Conservation (phyloP, 179 eudicot species). For the Vitellaria paradoxa region DNA sequence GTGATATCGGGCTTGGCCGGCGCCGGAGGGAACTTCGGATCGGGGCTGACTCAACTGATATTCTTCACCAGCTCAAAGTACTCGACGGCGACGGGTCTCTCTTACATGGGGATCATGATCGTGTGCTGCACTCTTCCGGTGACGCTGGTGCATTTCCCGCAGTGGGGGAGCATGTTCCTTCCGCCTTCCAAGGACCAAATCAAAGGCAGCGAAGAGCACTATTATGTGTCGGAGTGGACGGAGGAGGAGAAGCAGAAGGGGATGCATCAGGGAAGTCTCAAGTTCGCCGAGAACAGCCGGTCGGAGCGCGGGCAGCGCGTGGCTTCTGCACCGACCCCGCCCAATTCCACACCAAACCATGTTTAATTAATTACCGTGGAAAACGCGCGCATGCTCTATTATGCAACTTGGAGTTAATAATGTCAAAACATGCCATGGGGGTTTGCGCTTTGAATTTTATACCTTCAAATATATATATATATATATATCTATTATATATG, state of each 20-base stretch:
- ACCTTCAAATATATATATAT: too few species aligned
- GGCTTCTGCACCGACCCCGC: slow-evolving; percentile 22
- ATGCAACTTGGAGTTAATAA: too few species aligned
- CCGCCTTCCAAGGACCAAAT: slow-evolving; percentile 21
- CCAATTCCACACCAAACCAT: slow-evolving; percentile 16
- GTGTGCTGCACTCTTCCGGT: slow-evolving; percentile 33
- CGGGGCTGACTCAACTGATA: slow-evolving; percentile 35
- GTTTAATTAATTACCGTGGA: not conserved
- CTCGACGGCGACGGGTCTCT: slow-evolving; percentile 28
- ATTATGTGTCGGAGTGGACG: slow-evolving; percentile 29
- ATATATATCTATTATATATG: too few species aligned
- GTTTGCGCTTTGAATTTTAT: too few species aligned
- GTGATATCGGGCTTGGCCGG: slow-evolving; percentile 44
- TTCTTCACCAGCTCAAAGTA: slow-evolving; percentile 32
- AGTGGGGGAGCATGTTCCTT: slow-evolving; percentile 47
- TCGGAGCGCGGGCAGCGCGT: slow-evolving; percentile 29
- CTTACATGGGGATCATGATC: slow-evolving; percentile 37
- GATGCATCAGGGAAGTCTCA: slow-evolving; percentile 31
- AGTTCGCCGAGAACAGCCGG: slow-evolving; percentile 37
- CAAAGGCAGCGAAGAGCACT: slow-evolving; percentile 26
- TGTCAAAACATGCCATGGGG: too few species aligned
- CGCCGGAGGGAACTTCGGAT: slow-evolving; percentile 41
- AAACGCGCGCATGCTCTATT: too few species aligned
- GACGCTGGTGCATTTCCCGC: slow-evolving; percentile 39
- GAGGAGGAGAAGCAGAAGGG: slow-evolving; percentile 38